phyloP scores from a whole-genome alignment of 1,139 yeast species.

The Hyphopichia fennica region DNA sequence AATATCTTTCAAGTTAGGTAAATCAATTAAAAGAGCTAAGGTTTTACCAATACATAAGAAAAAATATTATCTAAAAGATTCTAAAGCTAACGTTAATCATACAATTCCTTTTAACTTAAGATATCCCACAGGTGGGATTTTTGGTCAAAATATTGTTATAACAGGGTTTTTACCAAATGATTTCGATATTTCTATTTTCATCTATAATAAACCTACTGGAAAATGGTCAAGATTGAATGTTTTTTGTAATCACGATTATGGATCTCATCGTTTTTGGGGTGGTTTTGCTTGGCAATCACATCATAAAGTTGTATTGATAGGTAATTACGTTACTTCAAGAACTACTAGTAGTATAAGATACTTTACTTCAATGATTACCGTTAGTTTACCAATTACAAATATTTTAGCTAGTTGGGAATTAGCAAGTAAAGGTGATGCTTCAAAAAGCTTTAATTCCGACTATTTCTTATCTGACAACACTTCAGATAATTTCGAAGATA shows the following conservation, averaged over 20 bases:
- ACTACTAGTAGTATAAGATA: constrained; percentile 56
- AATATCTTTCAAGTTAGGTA: constrained; percentile 36
- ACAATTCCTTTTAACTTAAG: constrained; percentile 43
- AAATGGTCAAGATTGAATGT: constrained; percentile 65
- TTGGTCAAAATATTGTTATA: constrained; percentile 63
- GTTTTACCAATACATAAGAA: constrained; percentile 27
- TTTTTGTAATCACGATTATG: constrained; percentile 55
- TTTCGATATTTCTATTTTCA: constrained; percentile 54
- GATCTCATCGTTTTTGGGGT: constrained; percentile 63
- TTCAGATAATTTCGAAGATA: neutral
- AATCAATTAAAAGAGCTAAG: constrained; percentile 32
- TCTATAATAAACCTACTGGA: constrained; percentile 60
- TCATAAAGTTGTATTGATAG: constrained; percentile 62
- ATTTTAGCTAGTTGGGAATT: constrained; percentile 49
- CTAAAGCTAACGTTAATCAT: constrained; percentile 8
- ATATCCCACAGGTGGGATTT: constrained; percentile 60
- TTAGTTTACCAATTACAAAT: constrained; percentile 68
- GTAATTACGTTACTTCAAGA: constrained; percentile 48
- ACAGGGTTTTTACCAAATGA: constrained; percentile 59
- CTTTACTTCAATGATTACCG: constrained; percentile 56
- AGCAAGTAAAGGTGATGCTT: constrained; percentile 19
- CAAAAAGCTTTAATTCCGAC: neutral
- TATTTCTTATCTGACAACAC: neutral
- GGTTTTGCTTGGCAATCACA: constrained; percentile 76
- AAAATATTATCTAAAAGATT: neutral